phyloP scores from a whole-genome alignment of 2,329 filamentous ascomycete genomes.

The Exophiala spinifera region DNA sequence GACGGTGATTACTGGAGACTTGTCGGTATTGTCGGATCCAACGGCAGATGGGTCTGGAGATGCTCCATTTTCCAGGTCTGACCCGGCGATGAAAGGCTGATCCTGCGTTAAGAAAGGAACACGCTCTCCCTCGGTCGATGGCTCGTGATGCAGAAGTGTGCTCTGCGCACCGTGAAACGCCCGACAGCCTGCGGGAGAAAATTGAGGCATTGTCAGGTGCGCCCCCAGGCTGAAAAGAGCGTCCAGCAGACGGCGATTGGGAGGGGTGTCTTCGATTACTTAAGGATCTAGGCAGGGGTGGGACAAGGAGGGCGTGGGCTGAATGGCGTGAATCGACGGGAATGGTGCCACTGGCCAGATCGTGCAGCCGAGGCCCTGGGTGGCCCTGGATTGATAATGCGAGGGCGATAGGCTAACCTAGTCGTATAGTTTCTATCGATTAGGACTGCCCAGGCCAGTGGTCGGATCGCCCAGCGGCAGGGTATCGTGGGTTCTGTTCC shows the following conservation, averaged over 20 bases:
- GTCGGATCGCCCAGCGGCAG: too few relatives aligned
- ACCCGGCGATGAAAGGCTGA: slow-evolving; percentile 12
- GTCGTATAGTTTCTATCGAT: too few relatives aligned
- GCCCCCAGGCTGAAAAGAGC: neutral
- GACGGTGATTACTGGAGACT: slow-evolving; percentile 15
- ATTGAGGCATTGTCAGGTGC: slow-evolving; percentile 10
- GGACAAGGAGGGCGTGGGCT: neutral
- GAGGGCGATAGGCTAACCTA: too few relatives aligned
- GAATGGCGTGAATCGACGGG: neutral
- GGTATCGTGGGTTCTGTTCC: too few relatives aligned
- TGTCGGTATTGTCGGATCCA: slow-evolving; percentile 12
- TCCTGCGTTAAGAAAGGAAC: slow-evolving; percentile 24
- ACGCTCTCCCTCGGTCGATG: slow-evolving; percentile 11
- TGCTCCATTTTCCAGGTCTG: slow-evolving; percentile 19
- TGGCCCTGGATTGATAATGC: too few relatives aligned
- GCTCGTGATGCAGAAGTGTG: slow-evolving; percentile 3
- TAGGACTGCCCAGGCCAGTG: too few relatives aligned
- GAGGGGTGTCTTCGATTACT: neutral
- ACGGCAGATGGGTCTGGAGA: slow-evolving; percentile 9
- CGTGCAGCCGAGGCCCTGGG: neutral
- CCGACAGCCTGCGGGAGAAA: slow-evolving; percentile 11
- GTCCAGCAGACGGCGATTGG: neutral
- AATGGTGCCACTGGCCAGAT: neutral
- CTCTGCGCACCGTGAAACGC: slow-evolving; percentile 11
- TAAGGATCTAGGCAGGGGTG: neutral